Percentiles rank a stretch among this genome's conserved stretches.
These are phyloP conservation scores for Mycocentrospora acerina DNA, from an alignment of 2,329 filamentous ascomycete species.

Conservation along the genomic window DNA sequence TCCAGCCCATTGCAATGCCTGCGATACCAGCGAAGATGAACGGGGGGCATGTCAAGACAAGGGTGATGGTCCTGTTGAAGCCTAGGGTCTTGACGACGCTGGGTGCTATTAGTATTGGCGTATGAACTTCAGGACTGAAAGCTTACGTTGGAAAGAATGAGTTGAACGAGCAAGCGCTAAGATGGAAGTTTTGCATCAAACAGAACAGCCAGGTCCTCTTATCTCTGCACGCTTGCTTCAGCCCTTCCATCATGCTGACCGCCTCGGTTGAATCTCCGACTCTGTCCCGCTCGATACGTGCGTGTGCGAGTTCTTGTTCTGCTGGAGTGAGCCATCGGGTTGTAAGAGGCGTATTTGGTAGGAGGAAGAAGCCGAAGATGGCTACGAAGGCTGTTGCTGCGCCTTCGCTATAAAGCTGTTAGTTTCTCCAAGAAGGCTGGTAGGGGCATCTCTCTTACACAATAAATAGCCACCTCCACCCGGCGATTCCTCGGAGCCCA, in stretches of 20 bases:
- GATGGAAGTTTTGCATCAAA: constrained; percentile 34
- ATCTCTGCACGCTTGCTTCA: constrained; percentile 31
- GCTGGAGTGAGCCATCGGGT: constrained; percentile 50
- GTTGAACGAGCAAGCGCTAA: constrained; percentile 34
- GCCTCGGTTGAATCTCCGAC: constrained; percentile 45
- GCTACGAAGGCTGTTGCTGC: constrained; percentile 27
- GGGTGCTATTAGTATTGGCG: neutral
- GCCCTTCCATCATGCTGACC: constrained; percentile 28
- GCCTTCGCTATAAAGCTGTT: constrained; percentile 24
- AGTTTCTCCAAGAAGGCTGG: neutral
- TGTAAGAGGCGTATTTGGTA: constrained; percentile 35
- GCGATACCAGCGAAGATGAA: constrained; percentile 50
- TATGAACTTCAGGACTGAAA: too few species aligned
- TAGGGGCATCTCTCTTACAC: constrained; percentile 33
- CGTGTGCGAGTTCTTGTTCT: constrained; percentile 46
- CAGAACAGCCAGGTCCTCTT: constrained; percentile 35
- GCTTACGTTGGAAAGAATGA: constrained; percentile 36
- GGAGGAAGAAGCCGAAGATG: constrained; percentile 30
- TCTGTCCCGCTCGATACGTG: constrained; percentile 49
- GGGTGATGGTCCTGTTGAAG: constrained; percentile 39
- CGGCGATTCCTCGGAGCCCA: constrained; percentile 29
- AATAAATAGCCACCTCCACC: constrained; percentile 43
- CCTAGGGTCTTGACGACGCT: constrained; percentile 41
- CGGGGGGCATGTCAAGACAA: constrained; percentile 49
- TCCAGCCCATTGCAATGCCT: constrained; percentile 53